These are phyloP conservation scores for Zangia roseola DNA, from an alignment of 768 basidiomycete genomes.

Conservation along the genomic window DNA sequence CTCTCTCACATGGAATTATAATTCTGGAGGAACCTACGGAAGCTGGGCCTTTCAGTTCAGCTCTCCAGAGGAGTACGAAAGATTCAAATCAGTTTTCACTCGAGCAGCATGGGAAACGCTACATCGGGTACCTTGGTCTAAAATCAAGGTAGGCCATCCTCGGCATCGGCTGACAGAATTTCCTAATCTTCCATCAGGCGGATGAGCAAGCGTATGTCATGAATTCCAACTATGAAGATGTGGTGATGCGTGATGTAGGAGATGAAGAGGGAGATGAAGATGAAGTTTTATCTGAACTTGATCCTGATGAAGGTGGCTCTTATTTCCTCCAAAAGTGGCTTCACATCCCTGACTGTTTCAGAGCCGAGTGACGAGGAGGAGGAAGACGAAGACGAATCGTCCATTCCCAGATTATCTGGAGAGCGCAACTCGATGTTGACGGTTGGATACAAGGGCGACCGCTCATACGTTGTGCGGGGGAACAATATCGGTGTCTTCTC, in stretches of 20 bases:
- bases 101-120: slow-evolving; percentile 78
- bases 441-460: slow-evolving; percentile 92
- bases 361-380: slow-evolving; percentile 44
- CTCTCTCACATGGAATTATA: slow-evolving; percentile 89
- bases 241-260: slow-evolving; percentile 81
- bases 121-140: slow-evolving; percentile 72
- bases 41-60: slow-evolving; percentile 85
- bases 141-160: slow-evolving; percentile 61
- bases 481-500: slow-evolving; percentile 90
- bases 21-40: slow-evolving; percentile 51
- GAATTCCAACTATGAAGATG: slow-evolving; percentile 73
- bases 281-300: slow-evolving; percentile 67
- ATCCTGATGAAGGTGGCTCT: slow-evolving; percentile 55
- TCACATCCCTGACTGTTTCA: slow-evolving; percentile 33
- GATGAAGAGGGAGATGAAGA: slow-evolving; percentile 81
- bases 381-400: slow-evolving; percentile 36
- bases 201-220: slow-evolving; percentile 89
- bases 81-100: slow-evolving; percentile 63
- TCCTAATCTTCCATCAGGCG: slow-evolving; percentile 37
- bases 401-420: slow-evolving; percentile 44
- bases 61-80: slow-evolving; percentile 51
- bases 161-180: not conserved
- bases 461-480: slow-evolving; percentile 91
- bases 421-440: slow-evolving; percentile 86
- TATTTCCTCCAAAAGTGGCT: not conserved